Evolutionary conservation across 208 protist genomes (phyloP), one percentile per base, ranked within the genome.

Genomic region (Crithidia fasciculata): DNA sequence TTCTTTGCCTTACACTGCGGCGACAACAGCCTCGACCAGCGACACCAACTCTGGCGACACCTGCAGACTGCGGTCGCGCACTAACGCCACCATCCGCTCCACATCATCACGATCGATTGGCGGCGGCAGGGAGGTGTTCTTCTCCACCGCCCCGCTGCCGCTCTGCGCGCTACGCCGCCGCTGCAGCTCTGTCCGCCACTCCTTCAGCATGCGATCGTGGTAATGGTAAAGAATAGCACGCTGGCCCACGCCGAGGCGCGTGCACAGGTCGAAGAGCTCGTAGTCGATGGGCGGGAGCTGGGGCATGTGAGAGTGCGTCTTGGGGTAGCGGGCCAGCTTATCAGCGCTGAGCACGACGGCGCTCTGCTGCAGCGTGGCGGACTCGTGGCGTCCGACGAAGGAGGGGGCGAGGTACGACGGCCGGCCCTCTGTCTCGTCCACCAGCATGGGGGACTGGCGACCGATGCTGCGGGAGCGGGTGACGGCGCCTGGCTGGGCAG

Each of bases 231-330:
- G 74, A 7, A 82, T 83, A 8, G 75, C 59, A 8, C 75, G 47
- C 47, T 68, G 69, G 15, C 83, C 84, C 7, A 96, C 61, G 15
- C 88, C 86, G 8, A 94, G 82, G 10, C 86, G 85, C 45, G 92
- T 67, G 60, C 80, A 89, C 41, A 92, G 72, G 41, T 93, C 86
- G 55, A 90, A 89, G 16, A 96, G 76, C 62, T 94, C 87, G 71
- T 96, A 96, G 77, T 96, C 89, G 49, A 96, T 74, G 3, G 91
- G 91, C 13, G 85, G 87, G 43, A 88, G 45, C 41, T 67, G 56
- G 16, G 89, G 85, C 85, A 87, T 83, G 71, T 81, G 72, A 2
- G 85, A 76, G 65, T 76, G 78, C 13, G 84, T 91, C 12, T 78
- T 67, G 7, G 84, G 81, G 64, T 87, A 90, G 19, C 85, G 84